Percentiles rank a stretch among this genome's conserved stretches.
These are phyloP conservation scores for Theileria annulata DNA, from an alignment of 169 alveolate species.

Conservation along the genomic window DNA sequence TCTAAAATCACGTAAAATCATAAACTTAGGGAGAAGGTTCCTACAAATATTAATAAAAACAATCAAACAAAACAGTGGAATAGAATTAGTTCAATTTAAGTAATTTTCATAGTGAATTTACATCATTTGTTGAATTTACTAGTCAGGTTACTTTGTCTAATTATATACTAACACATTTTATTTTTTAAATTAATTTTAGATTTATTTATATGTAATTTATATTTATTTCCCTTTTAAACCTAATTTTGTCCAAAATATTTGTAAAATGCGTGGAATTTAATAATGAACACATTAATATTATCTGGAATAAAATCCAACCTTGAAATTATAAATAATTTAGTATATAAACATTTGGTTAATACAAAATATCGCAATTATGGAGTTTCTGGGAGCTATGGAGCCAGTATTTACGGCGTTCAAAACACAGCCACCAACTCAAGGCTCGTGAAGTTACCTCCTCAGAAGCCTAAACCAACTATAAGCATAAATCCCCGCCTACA, in stretches of 20 bases:
- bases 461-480: constrained; percentile 39
- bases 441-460: constrained; percentile 42
- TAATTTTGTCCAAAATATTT: neutral
- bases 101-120: neutral
- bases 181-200: neutral
- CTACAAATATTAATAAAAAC: neutral
- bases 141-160: neutral
- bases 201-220: neutral
- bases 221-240: neutral
- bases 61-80: too few species aligned
- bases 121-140: neutral
- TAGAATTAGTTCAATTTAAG: too few species aligned
- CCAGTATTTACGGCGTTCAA: constrained; percentile 64
- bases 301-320: neutral
- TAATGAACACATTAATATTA: neutral
- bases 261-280: neutral
- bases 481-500: constrained; percentile 66
- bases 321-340: neutral
- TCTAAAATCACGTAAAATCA: neutral
- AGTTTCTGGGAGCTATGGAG: constrained; percentile 68
- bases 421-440: constrained; percentile 41
- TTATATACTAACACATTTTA: neutral
- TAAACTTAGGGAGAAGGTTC: neutral
- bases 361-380: constrained; percentile 43
- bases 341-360: neutral